These are phyloP conservation scores for Catharanthus roseus DNA, from an alignment of 257 asterid genomes.

Conservation along the genomic window DNA sequence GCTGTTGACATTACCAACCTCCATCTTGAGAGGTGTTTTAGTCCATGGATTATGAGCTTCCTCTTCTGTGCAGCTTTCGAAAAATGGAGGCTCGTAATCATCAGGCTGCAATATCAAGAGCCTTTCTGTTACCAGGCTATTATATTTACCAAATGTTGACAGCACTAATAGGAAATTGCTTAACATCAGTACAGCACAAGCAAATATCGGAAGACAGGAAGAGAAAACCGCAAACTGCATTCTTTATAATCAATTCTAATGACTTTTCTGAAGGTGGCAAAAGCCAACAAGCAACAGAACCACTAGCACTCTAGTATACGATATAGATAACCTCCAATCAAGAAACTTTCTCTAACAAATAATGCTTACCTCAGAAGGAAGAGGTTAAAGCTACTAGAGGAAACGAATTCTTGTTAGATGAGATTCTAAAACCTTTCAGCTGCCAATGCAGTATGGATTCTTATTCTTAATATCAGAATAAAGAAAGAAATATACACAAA, in stretches of 20 bases:
- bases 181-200: neutral
- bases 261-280: neutral
- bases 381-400: neutral
- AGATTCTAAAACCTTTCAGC: neutral
- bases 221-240: neutral
- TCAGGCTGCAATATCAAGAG: constrained; percentile 63
- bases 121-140: neutral
- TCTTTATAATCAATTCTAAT: neutral
- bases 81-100: constrained; percentile 96
- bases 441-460: neutral
- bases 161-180: neutral
- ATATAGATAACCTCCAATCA: neutral
- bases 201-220: neutral
- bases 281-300: neutral
- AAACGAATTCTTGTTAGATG: neutral
- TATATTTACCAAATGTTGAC: neutral
- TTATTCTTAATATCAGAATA: neutral
- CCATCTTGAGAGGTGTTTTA: constrained; percentile 77
- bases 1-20: constrained; percentile 88
- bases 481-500: no score
- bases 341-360: neutral
- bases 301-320: neutral
- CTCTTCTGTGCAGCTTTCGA: constrained; percentile 78
- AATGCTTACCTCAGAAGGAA: neutral
- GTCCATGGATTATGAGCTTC: constrained; percentile 80